Evolutionary conservation across 176 grass and related monocot species (phyloP).

Genomic region (Oryza longistaminata): DNA sequence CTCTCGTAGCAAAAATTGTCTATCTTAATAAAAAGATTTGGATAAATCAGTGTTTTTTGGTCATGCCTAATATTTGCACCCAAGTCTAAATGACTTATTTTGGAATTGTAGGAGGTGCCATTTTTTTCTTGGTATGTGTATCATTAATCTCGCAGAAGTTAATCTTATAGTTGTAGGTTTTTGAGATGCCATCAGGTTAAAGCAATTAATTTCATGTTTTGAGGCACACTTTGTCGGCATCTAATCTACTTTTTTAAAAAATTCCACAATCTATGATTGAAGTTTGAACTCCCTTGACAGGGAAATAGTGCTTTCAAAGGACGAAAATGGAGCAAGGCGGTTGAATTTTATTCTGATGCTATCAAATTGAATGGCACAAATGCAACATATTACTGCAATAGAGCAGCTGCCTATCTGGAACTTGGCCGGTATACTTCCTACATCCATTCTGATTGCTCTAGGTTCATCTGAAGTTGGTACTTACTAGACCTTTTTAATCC

Average conservation of each 20-base stretch:
- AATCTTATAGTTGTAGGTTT: not conserved
- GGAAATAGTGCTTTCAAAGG: slow-evolving; percentile 86
- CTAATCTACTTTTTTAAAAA: not conserved
- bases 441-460: slow-evolving; percentile 27
- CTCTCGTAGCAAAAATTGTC: not conserved
- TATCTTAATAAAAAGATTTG: slow-evolving; percentile 2
- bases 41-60: not conserved
- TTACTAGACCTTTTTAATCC: slow-evolving; percentile 23
- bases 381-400: slow-evolving; percentile 96
- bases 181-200: not conserved
- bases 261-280: not conserved
- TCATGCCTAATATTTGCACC: not conserved
- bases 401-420: slow-evolving; percentile 93
- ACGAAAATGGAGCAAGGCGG: slow-evolving; percentile 85
- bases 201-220: not conserved
- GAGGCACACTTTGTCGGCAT: not conserved
- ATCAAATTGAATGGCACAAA: slow-evolving; percentile 72
- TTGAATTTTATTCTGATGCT: slow-evolving; percentile 79
- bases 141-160: slow-evolving; percentile 3
- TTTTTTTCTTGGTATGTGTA: not conserved
- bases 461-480: slow-evolving; percentile 23
- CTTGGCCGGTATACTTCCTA: slow-evolving; percentile 64
- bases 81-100: slow-evolving; percentile 4
- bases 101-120: not conserved
- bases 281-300: slow-evolving; percentile 41